Conservation (phyloP, 139 green algal species). For the Tetradesmus lagerheimii region DNA sequence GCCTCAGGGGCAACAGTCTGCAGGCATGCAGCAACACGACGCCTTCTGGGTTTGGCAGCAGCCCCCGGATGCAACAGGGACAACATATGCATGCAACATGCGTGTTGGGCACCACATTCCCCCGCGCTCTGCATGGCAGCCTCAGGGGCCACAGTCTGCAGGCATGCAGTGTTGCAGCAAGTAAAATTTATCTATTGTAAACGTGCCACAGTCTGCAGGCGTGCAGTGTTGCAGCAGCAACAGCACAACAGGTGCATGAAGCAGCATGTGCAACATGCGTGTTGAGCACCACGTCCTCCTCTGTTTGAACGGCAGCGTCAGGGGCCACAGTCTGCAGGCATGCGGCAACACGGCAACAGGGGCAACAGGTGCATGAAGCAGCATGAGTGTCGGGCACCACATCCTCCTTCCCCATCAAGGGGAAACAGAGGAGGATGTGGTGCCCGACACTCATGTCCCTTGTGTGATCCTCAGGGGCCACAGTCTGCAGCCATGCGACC, state of each 20-base stretch:
- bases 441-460: too few relatives aligned
- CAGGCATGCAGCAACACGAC: not conserved
- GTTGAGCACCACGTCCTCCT: not conserved
- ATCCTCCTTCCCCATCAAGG: too few relatives aligned
- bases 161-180: not conserved
- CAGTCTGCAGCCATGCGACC: not conserved
- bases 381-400: not conserved
- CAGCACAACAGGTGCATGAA: too few relatives aligned
- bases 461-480: not conserved
- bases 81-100: not conserved
- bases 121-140: conserved; percentile 29
- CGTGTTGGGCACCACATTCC: conserved; percentile 77
- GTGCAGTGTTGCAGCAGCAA: too few relatives aligned
- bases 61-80: too few relatives aligned
- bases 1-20: not conserved
- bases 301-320: not conserved
- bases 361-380: too few relatives aligned
- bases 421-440: too few relatives aligned
- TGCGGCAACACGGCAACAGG: too few relatives aligned
- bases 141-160: not conserved
- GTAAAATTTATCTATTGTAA: not conserved
- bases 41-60: too few relatives aligned
- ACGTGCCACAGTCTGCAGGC: not conserved
- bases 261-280: not conserved
- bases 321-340: not conserved